Evolutionary conservation across 441 rosid species (phyloP).

Genomic region (Arabidopsis hybrid): DNA sequence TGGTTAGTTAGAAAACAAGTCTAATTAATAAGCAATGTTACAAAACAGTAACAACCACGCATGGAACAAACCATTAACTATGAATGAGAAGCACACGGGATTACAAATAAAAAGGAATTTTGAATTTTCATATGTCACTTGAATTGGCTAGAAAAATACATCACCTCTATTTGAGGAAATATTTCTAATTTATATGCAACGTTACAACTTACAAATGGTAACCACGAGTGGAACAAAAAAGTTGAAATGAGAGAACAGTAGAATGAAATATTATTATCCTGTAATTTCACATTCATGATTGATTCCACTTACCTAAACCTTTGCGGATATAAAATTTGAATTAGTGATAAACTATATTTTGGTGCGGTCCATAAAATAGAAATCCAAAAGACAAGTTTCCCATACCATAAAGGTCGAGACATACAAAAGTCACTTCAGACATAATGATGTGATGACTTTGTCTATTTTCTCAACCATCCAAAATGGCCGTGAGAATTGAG

Average conservation of each 20-base stretch:
- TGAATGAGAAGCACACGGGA: too few species aligned
- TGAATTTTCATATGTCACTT: not conserved
- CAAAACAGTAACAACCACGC: not conserved
- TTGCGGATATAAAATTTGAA: not conserved
- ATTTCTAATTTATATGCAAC: not conserved
- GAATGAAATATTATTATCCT: too few species aligned
- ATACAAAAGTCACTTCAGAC: constrained; percentile 35
- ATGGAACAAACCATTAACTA: too few species aligned
- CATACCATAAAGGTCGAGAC: constrained; percentile 25
- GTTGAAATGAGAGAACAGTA: not conserved
- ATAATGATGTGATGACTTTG: constrained; percentile 42
- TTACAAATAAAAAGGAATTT: too few species aligned
- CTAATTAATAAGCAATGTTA: not conserved
- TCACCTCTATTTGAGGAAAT: not conserved
- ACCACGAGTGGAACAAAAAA: not conserved
- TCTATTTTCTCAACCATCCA: constrained; percentile 38
- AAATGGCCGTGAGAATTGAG: constrained; percentile 24
- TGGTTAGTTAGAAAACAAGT: not conserved
- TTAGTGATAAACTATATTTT: not conserved
- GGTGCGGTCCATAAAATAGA: not conserved
- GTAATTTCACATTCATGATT: not conserved
- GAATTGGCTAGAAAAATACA: not conserved
- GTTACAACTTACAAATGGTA: not conserved
- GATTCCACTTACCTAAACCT: not conserved
- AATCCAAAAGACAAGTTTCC: not conserved